These are phyloP conservation scores for Solanum sitiens DNA, from an alignment of 257 asterid genomes.

Conservation along the genomic window DNA sequence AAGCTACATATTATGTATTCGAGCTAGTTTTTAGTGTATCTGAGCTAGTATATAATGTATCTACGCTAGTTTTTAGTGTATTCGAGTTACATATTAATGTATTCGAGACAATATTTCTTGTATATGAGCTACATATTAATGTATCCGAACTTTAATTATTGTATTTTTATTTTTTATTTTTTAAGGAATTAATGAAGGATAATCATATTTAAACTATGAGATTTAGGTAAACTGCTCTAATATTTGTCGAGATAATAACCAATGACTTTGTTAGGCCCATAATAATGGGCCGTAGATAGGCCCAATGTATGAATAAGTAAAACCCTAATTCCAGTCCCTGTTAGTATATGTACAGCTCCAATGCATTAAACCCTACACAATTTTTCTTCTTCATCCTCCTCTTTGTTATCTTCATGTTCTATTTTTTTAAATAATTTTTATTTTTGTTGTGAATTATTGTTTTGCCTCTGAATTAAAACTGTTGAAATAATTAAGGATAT, in stretches of 20 bases:
- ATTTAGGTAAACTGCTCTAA: too few relatives aligned
- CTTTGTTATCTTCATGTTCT: not conserved
- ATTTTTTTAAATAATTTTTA: not conserved
- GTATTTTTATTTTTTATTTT: too few relatives aligned
- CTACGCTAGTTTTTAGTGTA: too few relatives aligned
- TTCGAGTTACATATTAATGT: too few relatives aligned
- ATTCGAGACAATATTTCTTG: too few relatives aligned
- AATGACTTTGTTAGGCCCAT: not conserved
- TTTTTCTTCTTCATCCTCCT: not conserved
- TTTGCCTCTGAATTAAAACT: not conserved
- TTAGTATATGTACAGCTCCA: not conserved
- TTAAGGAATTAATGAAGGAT: too few relatives aligned
- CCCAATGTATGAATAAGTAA: not conserved
- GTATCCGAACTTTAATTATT: too few relatives aligned
- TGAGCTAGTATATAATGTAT: too few relatives aligned
- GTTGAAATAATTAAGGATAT: not conserved
- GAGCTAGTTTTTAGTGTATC: too few relatives aligned
- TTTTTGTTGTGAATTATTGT: not conserved
- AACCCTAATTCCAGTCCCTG: not conserved
- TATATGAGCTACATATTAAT: too few relatives aligned
- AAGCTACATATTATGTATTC: too few relatives aligned
- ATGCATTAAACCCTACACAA: not conserved
- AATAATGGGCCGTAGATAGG: not conserved
- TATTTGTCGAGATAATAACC: not conserved
- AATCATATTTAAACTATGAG: too few relatives aligned